Percentiles rank a stretch among this genome's conserved stretches.
Evolutionary conservation across 2,329 filamentous ascomycete species (phyloP).

Genomic region (Epichloe scottii): DNA sequence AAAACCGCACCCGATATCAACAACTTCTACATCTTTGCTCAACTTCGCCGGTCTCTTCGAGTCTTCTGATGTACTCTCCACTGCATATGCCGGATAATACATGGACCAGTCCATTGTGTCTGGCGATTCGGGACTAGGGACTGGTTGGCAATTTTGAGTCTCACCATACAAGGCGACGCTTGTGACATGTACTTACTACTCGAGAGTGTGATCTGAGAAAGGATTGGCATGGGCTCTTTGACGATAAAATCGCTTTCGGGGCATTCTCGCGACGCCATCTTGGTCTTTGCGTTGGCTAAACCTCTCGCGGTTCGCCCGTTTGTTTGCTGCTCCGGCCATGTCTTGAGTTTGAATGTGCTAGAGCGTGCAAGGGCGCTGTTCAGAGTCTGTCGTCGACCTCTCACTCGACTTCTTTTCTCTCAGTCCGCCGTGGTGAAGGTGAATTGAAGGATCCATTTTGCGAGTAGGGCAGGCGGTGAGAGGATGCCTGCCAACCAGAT

Average conservation of each 20-base stretch:
- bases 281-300: conserved; percentile 46
- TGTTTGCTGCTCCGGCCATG: conserved; percentile 30
- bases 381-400: neutral
- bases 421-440: neutral
- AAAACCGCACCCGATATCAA: conserved; percentile 95
- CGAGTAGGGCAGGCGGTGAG: conserved; percentile 10
- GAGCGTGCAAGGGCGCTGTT: neutral
- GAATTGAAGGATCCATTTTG: neutral
- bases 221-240: conserved; percentile 96
- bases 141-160: conserved; percentile 1
- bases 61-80: conserved; percentile 20
- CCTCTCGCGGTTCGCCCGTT: conserved; percentile 52
- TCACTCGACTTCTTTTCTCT: neutral
- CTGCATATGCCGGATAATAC: conserved; percentile 65
- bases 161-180: neutral
- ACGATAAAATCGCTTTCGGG: conserved; percentile 91
- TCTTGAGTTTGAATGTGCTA: neutral
- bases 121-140: conserved; percentile 61
- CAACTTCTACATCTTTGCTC: conserved; percentile 67
- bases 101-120: conserved; percentile 82
- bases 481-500: neutral
- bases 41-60: conserved; percentile 15
- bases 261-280: conserved; percentile 48
- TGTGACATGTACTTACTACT: conserved; percentile 50
- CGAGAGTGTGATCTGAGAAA: conserved; percentile 84